Evolutionary conservation across 169 alveolate genomes (phyloP).

Genomic region (Perkinsus olseni): DNA sequence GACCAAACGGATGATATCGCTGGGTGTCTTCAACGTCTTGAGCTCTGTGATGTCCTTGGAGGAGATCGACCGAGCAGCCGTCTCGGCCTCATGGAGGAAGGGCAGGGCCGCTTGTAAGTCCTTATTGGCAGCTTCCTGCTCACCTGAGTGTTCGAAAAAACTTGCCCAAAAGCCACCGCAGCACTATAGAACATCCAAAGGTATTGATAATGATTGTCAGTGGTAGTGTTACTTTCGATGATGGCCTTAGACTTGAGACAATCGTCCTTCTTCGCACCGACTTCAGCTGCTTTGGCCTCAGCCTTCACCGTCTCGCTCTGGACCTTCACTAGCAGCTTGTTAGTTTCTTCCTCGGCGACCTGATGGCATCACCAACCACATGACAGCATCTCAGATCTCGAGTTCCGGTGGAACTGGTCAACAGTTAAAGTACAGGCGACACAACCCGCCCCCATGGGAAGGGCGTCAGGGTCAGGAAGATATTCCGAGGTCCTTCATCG

Average conservation of each 20-base stretch:
- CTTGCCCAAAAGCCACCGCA: no score
- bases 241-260: slow-evolving; percentile 20
- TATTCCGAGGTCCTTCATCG: no score
- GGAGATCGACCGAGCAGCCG: slow-evolving; percentile 79
- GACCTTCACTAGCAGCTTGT: slow-evolving; percentile 72
- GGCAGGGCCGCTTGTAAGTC: slow-evolving; percentile 90
- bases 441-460: no score
- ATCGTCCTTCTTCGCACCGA: slow-evolving; percentile 33
- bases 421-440: no score
- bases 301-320: slow-evolving; percentile 86
- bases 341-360: slow-evolving; percentile 82
- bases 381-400: no score
- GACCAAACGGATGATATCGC: slow-evolving; percentile 79
- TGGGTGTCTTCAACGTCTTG: slow-evolving; percentile 76
- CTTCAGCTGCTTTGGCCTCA: slow-evolving; percentile 82
- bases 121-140: slow-evolving; percentile 82
- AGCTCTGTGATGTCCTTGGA: slow-evolving; percentile 82
- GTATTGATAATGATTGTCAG: no score
- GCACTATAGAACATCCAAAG: no score
- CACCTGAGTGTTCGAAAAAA: no score
- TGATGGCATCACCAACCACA: no score
- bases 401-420: no score
- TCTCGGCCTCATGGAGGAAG: slow-evolving; percentile 75
- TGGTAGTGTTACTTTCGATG: no score
- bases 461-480: no score